Evolutionary conservation across 148 eudicot genomes (phyloP).

Genomic region (Drosera capensis): DNA sequence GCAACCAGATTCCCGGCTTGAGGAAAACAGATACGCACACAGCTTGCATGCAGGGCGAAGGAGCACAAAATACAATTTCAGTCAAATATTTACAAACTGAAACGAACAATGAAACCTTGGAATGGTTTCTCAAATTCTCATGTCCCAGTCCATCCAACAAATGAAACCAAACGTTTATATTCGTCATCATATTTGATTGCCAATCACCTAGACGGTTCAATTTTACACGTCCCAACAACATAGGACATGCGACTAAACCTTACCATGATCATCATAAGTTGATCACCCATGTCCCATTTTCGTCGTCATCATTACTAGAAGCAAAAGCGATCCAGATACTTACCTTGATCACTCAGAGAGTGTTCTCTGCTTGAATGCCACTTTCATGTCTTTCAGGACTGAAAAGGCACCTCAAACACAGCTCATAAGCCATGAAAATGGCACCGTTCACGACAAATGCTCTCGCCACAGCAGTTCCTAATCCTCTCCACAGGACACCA

Average conservation of each 20-base stretch:
- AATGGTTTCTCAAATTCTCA: no score
- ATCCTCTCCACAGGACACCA: constrained; percentile 53
- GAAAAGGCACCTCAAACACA: constrained; percentile 52
- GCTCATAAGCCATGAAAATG: constrained; percentile 70
- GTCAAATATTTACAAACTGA: no score
- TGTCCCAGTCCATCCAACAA: no score
- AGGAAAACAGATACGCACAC: no score
- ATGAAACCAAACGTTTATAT: no score
- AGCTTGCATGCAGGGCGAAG: no score
- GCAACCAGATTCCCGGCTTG: no score
- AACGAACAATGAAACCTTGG: no score
- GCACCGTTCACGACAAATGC: constrained; percentile 90
- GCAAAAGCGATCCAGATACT: background rate
- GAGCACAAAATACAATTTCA: no score
- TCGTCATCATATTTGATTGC: no score
- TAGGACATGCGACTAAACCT: background rate
- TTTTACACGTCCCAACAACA: no score
- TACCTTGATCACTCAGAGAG: constrained; percentile 3
- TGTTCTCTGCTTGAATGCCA: constrained; percentile 25
- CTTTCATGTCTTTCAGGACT: constrained; percentile 9
- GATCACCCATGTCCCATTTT: background rate
- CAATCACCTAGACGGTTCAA: no score
- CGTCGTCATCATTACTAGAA: background rate
- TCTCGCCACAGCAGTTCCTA: constrained; percentile 67
- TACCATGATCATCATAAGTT: background rate